phyloP scores from a whole-genome alignment of 805 yeast genomes.

The Teunomyces barrocoloradensis region DNA sequence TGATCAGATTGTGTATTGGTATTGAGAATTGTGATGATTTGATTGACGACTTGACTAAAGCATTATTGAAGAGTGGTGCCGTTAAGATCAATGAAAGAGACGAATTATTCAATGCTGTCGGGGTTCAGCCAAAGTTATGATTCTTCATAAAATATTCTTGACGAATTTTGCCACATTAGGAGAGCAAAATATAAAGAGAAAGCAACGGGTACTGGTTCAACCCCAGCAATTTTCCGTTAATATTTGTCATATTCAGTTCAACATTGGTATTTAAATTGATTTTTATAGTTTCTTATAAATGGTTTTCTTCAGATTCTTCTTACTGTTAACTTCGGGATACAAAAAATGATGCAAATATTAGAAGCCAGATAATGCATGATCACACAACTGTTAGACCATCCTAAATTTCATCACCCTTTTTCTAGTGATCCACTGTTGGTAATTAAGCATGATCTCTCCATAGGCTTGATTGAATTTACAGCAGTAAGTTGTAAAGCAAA shows the following conservation, averaged over 20 bases:
- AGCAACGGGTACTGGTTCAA: conserved; percentile 2
- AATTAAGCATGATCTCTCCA: too few relatives aligned
- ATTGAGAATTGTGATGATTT: conserved; percentile 81
- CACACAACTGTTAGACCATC: too few relatives aligned
- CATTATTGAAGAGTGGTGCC: conserved; percentile 67
- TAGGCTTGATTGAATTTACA: too few relatives aligned
- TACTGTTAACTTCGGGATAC: too few relatives aligned
- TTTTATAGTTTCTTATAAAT: conserved; percentile 1
- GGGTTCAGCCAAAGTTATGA: conserved; percentile 28
- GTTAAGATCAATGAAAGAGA: conserved; percentile 39
- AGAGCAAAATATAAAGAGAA: background rate
- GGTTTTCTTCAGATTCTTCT: background rate
- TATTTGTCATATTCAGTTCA: conserved; percentile 2
- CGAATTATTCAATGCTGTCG: conserved; percentile 39
- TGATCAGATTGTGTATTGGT: conserved; percentile 87
- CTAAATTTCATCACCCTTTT: too few relatives aligned
- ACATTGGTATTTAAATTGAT: conserved; percentile 1
- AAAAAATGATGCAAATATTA: too few relatives aligned
- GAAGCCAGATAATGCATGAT: too few relatives aligned
- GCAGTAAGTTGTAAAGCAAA: too few relatives aligned
- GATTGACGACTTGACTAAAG: conserved; percentile 72
- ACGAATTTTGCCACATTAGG: background rate
- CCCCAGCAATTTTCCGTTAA: conserved; percentile 1
- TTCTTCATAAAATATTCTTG: conserved; percentile 3
- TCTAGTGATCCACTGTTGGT: too few relatives aligned